These are phyloP conservation scores for Sarocladium oryzae DNA, from an alignment of 2,329 filamentous ascomycete genomes.

Conservation along the genomic window DNA sequence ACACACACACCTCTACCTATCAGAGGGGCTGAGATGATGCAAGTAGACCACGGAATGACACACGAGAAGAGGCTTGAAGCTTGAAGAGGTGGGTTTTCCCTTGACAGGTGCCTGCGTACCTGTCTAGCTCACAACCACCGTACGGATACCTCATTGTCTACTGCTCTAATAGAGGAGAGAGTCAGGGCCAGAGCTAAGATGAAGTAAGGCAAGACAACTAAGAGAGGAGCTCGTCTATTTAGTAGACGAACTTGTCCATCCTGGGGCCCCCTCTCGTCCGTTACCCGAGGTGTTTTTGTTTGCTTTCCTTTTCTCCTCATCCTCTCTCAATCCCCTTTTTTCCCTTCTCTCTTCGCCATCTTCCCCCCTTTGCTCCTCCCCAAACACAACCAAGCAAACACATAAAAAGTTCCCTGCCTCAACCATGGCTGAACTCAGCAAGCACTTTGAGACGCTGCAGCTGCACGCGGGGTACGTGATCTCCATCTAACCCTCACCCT, in stretches of 20 bases:
- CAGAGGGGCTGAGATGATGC: too few species aligned
- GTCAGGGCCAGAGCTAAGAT: too few species aligned
- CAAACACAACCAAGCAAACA: not conserved
- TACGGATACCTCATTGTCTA: too few species aligned
- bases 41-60: conserved; percentile 5
- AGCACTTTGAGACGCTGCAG: conserved; percentile 77
- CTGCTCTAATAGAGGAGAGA: too few species aligned
- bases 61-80: not conserved
- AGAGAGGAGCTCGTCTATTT: too few species aligned
- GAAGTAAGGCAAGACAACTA: too few species aligned
- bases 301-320: conserved; percentile 2
- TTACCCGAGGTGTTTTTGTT: conserved; percentile 3
- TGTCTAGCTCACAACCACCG: too few species aligned
- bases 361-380: not conserved
- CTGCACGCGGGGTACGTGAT: conserved; percentile 69
- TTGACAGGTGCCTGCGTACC: too few species aligned
- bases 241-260: too few species aligned
- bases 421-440: conserved; percentile 39
- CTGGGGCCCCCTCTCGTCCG: too few species aligned
- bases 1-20: too few species aligned
- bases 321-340: not conserved
- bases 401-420: too few species aligned
- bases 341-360: not conserved
- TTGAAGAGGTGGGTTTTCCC: not conserved
- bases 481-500: not conserved